Evolutionary conservation across 768 basidiomycete species (phyloP), one percentile per base, ranked within the genome.

Genomic region (Mycena pura): DNA sequence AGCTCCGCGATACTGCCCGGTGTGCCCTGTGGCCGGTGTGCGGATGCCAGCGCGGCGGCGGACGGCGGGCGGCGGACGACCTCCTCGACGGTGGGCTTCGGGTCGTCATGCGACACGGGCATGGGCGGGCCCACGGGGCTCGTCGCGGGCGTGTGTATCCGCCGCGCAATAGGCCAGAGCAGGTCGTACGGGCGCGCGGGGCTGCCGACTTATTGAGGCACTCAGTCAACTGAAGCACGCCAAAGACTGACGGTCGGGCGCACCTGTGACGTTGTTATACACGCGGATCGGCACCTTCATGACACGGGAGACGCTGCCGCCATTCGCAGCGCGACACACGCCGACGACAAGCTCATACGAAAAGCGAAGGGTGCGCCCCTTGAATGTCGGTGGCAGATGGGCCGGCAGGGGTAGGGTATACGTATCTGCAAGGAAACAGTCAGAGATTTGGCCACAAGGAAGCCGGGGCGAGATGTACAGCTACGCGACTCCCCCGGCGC

Each of bases 201-300:
- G 24, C 82, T 78, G 11, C 84, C 84, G 13, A 88, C 86, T 86
- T 19, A 50, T 19, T n/a, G n/a, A n/a, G n/a, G n/a, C n/a, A n/a
- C n/a, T n/a, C n/a, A n/a, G n/a, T n/a, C n/a, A n/a, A n/a, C n/a
- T n/a, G n/a, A n/a, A n/a, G n/a, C n/a, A n/a, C n/a, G n/a, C n/a
- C n/a, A 29, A 50, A 43, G 19, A 25, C 17, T 36, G 38, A 22
- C 28, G 17, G 10, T 29, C 14, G 57, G 32, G 8, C 87, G 48
- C 66, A 95, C 95, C 86, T 44, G 85, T 78, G 57, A 97, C 92
- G 64, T 95, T 81, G 58, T 93, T 95, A 76, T 97, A 98, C 6
- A 99, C 81, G 22, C 95, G 79, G 43, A 99, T 89, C 0, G 96
- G 96, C 1, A 99, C 90, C 49, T 91, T 92, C 90, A 96, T 93